Base-by-base conservation (phyloP, 306 rosid genomes). In the Malus asiatica region DNA sequence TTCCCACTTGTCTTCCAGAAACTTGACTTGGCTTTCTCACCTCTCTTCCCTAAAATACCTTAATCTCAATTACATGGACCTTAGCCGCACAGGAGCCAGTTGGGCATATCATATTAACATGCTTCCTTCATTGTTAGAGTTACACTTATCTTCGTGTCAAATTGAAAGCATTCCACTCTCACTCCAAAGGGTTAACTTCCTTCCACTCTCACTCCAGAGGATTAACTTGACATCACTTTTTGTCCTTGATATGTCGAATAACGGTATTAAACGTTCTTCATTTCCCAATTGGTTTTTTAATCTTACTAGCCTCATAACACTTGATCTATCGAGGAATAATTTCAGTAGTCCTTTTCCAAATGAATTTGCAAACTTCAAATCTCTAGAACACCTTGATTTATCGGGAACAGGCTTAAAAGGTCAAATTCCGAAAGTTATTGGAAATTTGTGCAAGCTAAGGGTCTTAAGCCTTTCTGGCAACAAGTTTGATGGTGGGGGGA, bases 161-260 rank as follows among this genome's bases (percentile, higher is more conserved):
- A 46, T 48, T 48, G 53, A 14, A 48, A 4, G 53, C 2, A 48
- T 4, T 46, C 18, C 53, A 46, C 6, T 9, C 1, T 7, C n/a
- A 14, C 1, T 9, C 0, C 14, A 45, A 0, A 14, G 0, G 3
- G 2, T 19, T 11, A 71, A 52, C 8, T 2, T 48, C n/a, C n/a
- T n/a, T n/a, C n/a, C n/a, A 40, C 45, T 40, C 1, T 7, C n/a
- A 14, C 1, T 9, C 0, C 14, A 45, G 0, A 14, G 0, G 3
- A 5, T 19, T 11, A 71, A 52, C 8, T 2, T 48, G 55, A 15
- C 18, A 48, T 48, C 18, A 3, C 15, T 48, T 53, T 55, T 2
- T 9, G 2, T 71, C 51, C 65, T 71, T 3, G 51, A 55, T 29
- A 0, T 71, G 0, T n/a, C 65, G 6, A 0, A 0, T 0, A 53